Conservation (phyloP, 2,329 filamentous ascomycete species). For the Verticillium albo-atrum region DNA sequence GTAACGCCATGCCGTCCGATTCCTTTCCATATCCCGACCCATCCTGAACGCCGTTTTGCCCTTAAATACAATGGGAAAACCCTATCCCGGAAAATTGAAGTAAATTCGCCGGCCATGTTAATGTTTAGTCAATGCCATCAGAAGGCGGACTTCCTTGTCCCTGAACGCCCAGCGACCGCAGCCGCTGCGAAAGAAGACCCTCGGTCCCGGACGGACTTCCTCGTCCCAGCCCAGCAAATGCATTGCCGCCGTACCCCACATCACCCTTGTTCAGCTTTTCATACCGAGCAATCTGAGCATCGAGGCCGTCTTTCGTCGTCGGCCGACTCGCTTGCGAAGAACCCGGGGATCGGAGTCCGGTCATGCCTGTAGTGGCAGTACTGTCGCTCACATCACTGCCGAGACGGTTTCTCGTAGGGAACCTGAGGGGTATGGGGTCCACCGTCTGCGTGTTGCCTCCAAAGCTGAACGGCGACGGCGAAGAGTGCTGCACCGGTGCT, state of each 20-base stretch:
- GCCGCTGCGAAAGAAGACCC: conserved; percentile 64
- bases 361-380: conserved; percentile 14
- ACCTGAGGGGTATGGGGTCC: conserved; percentile 46
- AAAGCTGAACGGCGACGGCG: conserved; percentile 19
- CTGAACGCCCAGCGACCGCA: conserved; percentile 57
- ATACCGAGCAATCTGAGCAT: conserved; percentile 38
- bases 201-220: conserved; percentile 46
- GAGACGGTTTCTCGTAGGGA: conserved; percentile 26
- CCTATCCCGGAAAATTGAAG: too few relatives aligned
- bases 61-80: background rate
- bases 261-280: conserved; percentile 67
- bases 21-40: background rate
- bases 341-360: conserved; percentile 17
- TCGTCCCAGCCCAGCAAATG: conserved; percentile 33
- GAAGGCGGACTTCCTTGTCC: conserved; percentile 4
- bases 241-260: conserved; percentile 55
- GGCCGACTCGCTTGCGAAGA: conserved; percentile 23
- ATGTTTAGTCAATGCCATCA: background rate
- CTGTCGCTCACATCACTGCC: conserved; percentile 26
- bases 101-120: background rate
- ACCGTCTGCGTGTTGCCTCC: conserved; percentile 28
- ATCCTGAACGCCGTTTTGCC: background rate
- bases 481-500: conserved; percentile 6
- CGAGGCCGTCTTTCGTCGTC: conserved; percentile 28
- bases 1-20: background rate